Evolutionary conservation across 805 yeast species (phyloP).

Genomic region (Lipomyces sp.): DNA sequence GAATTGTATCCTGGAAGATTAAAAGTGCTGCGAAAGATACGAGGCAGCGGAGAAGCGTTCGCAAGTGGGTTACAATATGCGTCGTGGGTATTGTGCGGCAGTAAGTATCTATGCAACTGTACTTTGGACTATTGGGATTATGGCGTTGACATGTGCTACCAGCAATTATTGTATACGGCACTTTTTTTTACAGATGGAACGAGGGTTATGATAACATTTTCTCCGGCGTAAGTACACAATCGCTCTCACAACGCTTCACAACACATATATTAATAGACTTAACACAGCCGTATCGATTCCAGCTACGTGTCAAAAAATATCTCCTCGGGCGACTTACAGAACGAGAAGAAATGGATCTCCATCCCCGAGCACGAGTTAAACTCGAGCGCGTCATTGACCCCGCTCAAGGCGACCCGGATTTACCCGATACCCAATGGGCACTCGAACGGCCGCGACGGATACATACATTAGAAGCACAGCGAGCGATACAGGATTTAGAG

Average conservation of each 20-base stretch:
- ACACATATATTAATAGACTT: neutral
- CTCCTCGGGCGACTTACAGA: slow-evolving; percentile 60
- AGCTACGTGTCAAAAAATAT: slow-evolving; percentile 60
- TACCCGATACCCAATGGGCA: slow-evolving; percentile 50
- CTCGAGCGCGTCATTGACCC: slow-evolving; percentile 43
- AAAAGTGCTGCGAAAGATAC: slow-evolving; percentile 65
- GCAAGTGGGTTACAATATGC: slow-evolving; percentile 31
- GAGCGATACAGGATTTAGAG: slow-evolving; percentile 69
- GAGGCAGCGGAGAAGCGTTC: slow-evolving; percentile 64
- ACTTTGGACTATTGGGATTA: neutral
- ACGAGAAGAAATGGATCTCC: slow-evolving; percentile 70
- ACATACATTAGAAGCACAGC: slow-evolving; percentile 76
- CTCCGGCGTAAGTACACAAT: slow-evolving; percentile 49
- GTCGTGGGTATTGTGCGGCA: slow-evolving; percentile 25
- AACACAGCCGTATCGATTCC: slow-evolving; percentile 58
- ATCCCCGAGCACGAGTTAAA: slow-evolving; percentile 48
- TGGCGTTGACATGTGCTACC: slow-evolving; percentile 41
- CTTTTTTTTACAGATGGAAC: slow-evolving; percentile 82
- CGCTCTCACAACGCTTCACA: neutral
- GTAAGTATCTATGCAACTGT: slow-evolving; percentile 41
- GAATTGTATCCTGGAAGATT: slow-evolving; percentile 78
- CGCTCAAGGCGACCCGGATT: slow-evolving; percentile 45
- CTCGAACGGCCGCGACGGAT: slow-evolving; percentile 71
- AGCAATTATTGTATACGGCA: slow-evolving; percentile 59
- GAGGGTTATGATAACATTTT: slow-evolving; percentile 80